Conservation (phyloP, 495 filamentous ascomycete species). For the Lasiosphaeria miniovina region DNA sequence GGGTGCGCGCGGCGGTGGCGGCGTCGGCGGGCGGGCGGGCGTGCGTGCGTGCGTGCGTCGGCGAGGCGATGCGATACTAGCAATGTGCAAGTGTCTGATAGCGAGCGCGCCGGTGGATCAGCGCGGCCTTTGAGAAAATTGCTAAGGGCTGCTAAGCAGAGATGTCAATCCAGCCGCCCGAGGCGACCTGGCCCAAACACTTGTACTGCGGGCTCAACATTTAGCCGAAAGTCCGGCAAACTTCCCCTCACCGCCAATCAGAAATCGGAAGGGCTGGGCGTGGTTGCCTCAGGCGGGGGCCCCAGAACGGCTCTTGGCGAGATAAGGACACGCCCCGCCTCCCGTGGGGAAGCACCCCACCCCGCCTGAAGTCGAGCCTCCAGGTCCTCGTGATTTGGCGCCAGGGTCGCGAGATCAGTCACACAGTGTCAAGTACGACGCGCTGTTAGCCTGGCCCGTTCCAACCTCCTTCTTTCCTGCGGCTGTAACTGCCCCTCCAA, state of each 20-base stretch:
- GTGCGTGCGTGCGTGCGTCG: too few species aligned
- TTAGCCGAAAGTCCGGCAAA: slow-evolving; percentile 17
- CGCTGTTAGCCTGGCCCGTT: slow-evolving; percentile 19
- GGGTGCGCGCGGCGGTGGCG: background rate
- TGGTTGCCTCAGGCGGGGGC: slow-evolving; percentile 5
- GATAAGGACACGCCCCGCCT: slow-evolving; percentile 2
- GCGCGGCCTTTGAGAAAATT: slow-evolving; percentile 22
- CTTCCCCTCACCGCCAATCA: background rate
- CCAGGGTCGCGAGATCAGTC: slow-evolving; percentile 26
- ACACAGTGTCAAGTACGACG: slow-evolving; percentile 28
- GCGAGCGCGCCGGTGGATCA: slow-evolving; percentile 15
- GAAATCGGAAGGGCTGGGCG: too few species aligned
- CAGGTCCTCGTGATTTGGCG: slow-evolving; percentile 27
- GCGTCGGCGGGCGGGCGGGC: too few species aligned
- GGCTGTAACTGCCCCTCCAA: background rate
- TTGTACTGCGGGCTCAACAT: slow-evolving; percentile 21
- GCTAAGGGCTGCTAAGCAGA: slow-evolving; percentile 35
- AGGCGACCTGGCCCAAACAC: slow-evolving; percentile 23
- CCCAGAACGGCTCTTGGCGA: background rate
- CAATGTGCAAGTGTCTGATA: slow-evolving; percentile 8
- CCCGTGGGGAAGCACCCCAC: background rate
- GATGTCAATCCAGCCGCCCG: slow-evolving; percentile 21
- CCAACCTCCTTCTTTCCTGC: slow-evolving; percentile 18
- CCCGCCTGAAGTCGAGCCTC: too few species aligned
- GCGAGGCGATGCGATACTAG: background rate